Conservation (phyloP, 495 filamentous ascomycete species). For the Cercophora newfieldiana region DNA sequence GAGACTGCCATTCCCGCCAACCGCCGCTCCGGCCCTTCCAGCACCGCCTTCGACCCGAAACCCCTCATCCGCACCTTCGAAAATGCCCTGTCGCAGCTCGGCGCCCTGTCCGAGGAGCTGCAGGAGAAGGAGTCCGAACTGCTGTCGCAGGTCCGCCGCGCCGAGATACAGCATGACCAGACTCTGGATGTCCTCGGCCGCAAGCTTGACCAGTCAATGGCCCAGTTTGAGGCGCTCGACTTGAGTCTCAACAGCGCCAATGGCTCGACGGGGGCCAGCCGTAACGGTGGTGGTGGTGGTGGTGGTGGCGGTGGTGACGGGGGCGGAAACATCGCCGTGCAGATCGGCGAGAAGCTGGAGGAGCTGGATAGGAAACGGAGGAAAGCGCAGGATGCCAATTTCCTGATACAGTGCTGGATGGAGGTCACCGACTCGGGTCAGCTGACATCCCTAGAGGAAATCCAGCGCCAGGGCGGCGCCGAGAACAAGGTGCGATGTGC, state of each 20-base stretch:
- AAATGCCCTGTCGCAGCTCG: slow-evolving; percentile 71
- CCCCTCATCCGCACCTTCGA: slow-evolving; percentile 96
- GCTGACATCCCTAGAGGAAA: slow-evolving; percentile 75
- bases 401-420: slow-evolving; percentile 93
- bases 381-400: slow-evolving; percentile 88
- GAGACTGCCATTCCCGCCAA: slow-evolving; percentile 73
- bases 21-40: slow-evolving; percentile 69
- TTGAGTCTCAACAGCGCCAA: slow-evolving; percentile 63
- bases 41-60: slow-evolving; percentile 91
- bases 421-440: slow-evolving; percentile 86
- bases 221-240: slow-evolving; percentile 87
- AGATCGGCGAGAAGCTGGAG: slow-evolving; percentile 90
- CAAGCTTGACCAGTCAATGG: slow-evolving; percentile 88
- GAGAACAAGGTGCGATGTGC: slow-evolving; percentile 89
- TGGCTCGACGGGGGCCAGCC: slow-evolving; percentile 44
- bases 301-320: slow-evolving; percentile 56
- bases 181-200: slow-evolving; percentile 80
- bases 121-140: slow-evolving; percentile 87
- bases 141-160: slow-evolving; percentile 81
- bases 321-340: slow-evolving; percentile 84
- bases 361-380: slow-evolving; percentile 89
- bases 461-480: slow-evolving; percentile 71
- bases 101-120: slow-evolving; percentile 79
- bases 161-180: slow-evolving; percentile 87
- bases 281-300: no score